phyloP scores from a whole-genome alignment of 2,329 filamentous ascomycete species.

The Lasiodiplodia gonubiensis region DNA sequence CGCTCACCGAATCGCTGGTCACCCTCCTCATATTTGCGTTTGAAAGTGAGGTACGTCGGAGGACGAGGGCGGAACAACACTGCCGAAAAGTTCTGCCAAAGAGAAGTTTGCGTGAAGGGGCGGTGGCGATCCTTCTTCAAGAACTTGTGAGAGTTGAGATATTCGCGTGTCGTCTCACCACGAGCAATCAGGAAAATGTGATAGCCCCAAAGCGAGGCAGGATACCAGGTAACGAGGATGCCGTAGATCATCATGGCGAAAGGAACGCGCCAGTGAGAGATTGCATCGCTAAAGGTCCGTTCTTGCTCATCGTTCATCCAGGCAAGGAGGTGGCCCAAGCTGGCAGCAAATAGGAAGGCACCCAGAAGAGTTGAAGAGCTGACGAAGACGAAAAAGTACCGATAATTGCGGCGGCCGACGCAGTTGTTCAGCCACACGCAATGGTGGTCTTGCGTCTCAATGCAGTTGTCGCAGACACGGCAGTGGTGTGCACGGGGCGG shows the following conservation, averaged over 20 bases:
- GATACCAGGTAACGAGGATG: slow-evolving; percentile 76
- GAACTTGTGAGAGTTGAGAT: slow-evolving; percentile 96
- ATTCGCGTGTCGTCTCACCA: slow-evolving; percentile 94
- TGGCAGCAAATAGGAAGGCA: slow-evolving; percentile 76
- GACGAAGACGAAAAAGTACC: slow-evolving; percentile 95
- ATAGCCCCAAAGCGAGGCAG: slow-evolving; percentile 81
- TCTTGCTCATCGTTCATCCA: slow-evolving; percentile 67
- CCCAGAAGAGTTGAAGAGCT: slow-evolving; percentile 77
- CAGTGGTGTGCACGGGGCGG: slow-evolving; percentile 96
- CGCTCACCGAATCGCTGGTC: slow-evolving; percentile 80
- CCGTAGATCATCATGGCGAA: slow-evolving; percentile 91
- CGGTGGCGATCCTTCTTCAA: slow-evolving; percentile 87
- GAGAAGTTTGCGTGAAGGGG: slow-evolving; percentile 80
- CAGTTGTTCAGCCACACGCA: slow-evolving; percentile 99
- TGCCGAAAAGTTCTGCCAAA: slow-evolving; percentile 77
- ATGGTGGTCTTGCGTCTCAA: slow-evolving; percentile 97
- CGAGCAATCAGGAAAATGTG: slow-evolving; percentile 89
- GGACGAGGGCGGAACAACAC: slow-evolving; percentile 84
- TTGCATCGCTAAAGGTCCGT: slow-evolving; percentile 71
- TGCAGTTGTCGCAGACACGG: slow-evolving; percentile 93
- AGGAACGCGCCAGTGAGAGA: slow-evolving; percentile 74
- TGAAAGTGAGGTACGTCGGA: slow-evolving; percentile 89
- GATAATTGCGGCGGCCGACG: slow-evolving; percentile 94
- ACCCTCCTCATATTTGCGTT: slow-evolving; percentile 74
- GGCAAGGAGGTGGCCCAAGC: slow-evolving; percentile 78